These are phyloP conservation scores for Ophiostoma sp. DNA, from an alignment of 2,329 filamentous ascomycete genomes.

Conservation along the genomic window DNA sequence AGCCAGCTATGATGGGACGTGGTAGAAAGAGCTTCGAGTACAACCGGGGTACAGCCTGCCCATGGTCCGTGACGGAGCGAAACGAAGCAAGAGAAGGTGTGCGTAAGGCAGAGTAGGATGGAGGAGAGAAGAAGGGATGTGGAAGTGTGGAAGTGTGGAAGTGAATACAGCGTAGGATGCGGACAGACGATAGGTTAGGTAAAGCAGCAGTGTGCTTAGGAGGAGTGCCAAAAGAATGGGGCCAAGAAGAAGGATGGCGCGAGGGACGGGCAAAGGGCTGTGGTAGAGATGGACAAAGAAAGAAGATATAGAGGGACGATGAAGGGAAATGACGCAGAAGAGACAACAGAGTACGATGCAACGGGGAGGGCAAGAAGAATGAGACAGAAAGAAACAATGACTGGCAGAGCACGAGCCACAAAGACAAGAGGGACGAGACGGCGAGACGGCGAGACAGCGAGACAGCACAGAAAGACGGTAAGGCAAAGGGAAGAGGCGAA, in stretches of 20 bases:
- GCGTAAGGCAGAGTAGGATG: neutral
- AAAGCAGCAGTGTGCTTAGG: neutral
- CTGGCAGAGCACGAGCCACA: neutral
- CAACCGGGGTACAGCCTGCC: neutral
- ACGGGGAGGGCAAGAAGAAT: neutral
- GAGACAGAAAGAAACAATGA: neutral
- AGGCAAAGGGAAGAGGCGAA: conserved; percentile 14
- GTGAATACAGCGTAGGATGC: neutral
- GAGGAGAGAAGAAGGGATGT: neutral
- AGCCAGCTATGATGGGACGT: neutral
- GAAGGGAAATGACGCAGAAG: neutral
- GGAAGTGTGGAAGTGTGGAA: neutral
- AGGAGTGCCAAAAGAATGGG: neutral
- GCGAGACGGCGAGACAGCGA: conserved; percentile 9
- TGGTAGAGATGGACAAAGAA: neutral
- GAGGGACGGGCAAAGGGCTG: neutral
- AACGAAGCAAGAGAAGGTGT: neutral
- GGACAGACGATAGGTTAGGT: no score
- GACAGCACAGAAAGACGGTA: conserved; percentile 18
- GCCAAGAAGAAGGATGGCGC: neutral
- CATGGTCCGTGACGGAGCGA: conserved; percentile 15
- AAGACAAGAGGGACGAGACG: conserved; percentile 6
- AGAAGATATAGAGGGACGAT: neutral
- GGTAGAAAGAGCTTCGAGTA: neutral
- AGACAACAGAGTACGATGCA: neutral